A percentile compares a stretch with the other conserved stretches of the same genome.
phyloP scores from a whole-genome alignment of 2,329 filamentous ascomycete genomes.

The Westerdykella aurantiaca region DNA sequence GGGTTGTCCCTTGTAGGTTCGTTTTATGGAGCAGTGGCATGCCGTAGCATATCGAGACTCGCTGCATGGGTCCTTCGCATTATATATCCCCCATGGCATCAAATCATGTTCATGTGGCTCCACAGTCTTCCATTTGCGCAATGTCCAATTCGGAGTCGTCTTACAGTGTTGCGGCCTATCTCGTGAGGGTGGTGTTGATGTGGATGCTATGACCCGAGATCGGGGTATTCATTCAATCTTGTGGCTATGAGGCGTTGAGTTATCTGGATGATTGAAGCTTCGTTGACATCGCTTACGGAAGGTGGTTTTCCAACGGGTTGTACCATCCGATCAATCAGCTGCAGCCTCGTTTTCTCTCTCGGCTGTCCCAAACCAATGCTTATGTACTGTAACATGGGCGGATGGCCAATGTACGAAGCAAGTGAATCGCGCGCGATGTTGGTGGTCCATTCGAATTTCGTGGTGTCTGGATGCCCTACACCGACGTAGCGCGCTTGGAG shows the following conservation, averaged over 20 bases:
- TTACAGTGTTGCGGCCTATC: no score
- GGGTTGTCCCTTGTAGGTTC: no score
- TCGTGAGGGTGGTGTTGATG: no score
- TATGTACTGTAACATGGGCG: constrained; percentile 82
- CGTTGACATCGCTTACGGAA: constrained; percentile 43
- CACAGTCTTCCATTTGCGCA: no score
- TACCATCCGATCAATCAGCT: constrained; percentile 71
- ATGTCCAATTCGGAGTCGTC: no score
- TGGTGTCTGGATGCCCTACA: constrained; percentile 93
- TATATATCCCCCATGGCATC: no score
- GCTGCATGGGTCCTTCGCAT: no score
- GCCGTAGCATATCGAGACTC: no score
- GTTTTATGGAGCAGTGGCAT: no score
- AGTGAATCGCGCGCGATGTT: constrained; percentile 95
- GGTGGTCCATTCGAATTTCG: constrained; percentile 93
- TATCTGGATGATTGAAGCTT: background rate
- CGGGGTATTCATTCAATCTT: constrained; percentile 8
- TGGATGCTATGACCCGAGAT: no score
- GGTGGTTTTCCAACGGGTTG: constrained; percentile 61
- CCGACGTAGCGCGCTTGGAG: constrained; percentile 94
- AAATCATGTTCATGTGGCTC: no score
- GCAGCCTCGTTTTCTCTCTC: constrained; percentile 69
- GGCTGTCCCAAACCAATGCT: constrained; percentile 82
- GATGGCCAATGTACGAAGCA: constrained; percentile 82
- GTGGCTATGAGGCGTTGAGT: constrained; percentile 1